These are phyloP conservation scores for Rhodomyrtus tomentosa DNA, from an alignment of 345 rosid genomes.

Conservation along the genomic window DNA sequence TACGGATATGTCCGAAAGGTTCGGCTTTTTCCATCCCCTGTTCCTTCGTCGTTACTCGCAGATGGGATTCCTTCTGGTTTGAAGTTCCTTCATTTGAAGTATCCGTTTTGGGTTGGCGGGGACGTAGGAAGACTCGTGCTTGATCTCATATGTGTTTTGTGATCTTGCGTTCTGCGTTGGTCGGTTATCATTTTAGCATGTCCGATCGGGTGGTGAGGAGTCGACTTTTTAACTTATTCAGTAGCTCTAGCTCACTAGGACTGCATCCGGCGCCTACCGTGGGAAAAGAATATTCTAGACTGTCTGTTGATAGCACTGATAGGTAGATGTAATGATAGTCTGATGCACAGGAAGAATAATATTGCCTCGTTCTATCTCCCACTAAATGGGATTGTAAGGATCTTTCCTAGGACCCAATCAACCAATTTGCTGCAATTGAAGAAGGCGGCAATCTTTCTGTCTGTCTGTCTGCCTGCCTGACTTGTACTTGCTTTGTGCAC, in stretches of 20 bases:
- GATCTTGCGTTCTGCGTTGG: background rate
- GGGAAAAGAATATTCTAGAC: background rate
- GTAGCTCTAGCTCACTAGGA: background rate
- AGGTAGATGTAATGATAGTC: background rate
- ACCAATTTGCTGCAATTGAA: fast-evolving
- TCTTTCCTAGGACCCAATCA: background rate
- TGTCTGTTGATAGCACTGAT: background rate
- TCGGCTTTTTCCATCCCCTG: background rate
- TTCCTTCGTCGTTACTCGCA: background rate
- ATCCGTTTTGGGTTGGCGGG: background rate
- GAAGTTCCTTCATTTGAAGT: background rate
- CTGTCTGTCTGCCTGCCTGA: background rate
- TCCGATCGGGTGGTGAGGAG: background rate
- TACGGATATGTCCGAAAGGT: constrained; percentile 96
- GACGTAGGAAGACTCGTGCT: background rate
- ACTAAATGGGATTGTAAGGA: fast-evolving
- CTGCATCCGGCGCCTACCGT: background rate
- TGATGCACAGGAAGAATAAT: background rate
- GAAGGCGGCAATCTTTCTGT: background rate
- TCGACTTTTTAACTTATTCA: background rate
- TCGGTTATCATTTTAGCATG: background rate
- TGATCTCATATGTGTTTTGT: background rate
- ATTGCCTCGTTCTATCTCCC: background rate
- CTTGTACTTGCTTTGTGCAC: background rate
- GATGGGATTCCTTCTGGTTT: background rate